Base-by-base conservation (phyloP, 169 alveolate species). In the Plasmodium malariae region DNA sequence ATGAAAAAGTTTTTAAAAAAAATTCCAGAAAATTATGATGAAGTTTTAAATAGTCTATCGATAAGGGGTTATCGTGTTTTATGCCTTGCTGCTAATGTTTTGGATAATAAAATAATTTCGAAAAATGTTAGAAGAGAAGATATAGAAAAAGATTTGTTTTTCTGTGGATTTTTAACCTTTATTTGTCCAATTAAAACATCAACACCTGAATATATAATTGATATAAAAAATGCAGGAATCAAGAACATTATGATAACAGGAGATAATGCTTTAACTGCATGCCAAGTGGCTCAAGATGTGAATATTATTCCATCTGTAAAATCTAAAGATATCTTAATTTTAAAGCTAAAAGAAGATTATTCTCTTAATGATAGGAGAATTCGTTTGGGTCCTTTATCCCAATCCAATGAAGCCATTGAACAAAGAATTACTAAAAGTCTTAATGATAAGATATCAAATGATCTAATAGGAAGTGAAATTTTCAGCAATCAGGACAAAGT, bases 221-320 rank as follows among this genome's bases (percentile, higher is more conserved):
- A 95, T 74, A 91, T 97, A 48, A 94, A 95, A 59, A 48, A 91
- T 24, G 95, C 98, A 5, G 96, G 97, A 51, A 98, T 96, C 72
- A 87, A 94, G 49, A 95, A 97, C 30, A 94, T 97, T 63, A 98
- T 99, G 98, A 98, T 99, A 57, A 98, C 99, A 3, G 99, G 99
- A 48, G 99, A 99, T 95, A 98, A 98, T 93, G 96, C 98, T n/a
- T 92, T 97, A 54, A 98, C 99, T 6, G 99, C 99, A 1, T 97
- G 98, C 43, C 98, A 98, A 80, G 99, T 99, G 14, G 98, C 99
- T 5, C 94, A 91, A 54, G 97, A 96, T 32, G 95, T 95, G 0
- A 92, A 94, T 60, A 87, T 93, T 24, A 62, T 76, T 12, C 85
- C 90, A 7, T 6, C 62, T 7, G 85, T 85, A 26, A 69, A 40